Evolutionary conservation across 2,329 filamentous ascomycete genomes (phyloP), one percentile per base, ranked within the genome.

Genomic region (Exophiala calicioides): DNA sequence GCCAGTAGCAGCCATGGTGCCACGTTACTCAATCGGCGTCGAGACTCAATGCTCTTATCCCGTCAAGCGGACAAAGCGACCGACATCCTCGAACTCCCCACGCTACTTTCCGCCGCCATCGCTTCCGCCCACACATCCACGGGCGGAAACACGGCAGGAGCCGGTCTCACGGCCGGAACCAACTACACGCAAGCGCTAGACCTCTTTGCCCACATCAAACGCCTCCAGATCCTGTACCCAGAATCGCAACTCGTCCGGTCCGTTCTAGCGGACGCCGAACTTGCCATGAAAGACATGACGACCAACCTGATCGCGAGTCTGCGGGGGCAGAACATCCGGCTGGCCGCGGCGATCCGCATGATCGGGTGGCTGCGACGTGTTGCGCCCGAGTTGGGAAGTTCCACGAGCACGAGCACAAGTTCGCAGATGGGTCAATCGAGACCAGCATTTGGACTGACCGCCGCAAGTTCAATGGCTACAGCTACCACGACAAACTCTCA

Each of bases 121-220:
- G 71, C 70, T 29, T 71, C 72, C 6, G 65, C 66, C 7, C n/a
- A n/a, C n/a, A n/a, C n/a, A n/a, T n/a, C n/a, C n/a, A n/a, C n/a
- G n/a, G 61, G 63, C 29, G 57, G 61, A 7, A 35, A 18, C 5
- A 24, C 30, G 18, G 24, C 35, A 29, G 26, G 27, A 3, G 75
- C 81, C 3, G 66, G 10, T 60, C 64, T 4, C 2, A 65, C 71
- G 5, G 78, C 74, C 7, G 48, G 47, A 8, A 80, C 83, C 50
- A 94, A 89, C 58, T 95, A 96, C 71, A 85, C 90, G 2, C 88
- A 89, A 0, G 90, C 90, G 0, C 75, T 98, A 24, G 93, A 98
- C 66, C 77, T 98, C 2, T 86, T 95, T 63, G 85, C 88, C n/a
- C 93, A 97, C 65, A 93, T 96, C 63, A 88, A 88, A 58, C 82